phyloP scores from a whole-genome alignment of 495 filamentous ascomycete species.

The Poronia punctata region DNA sequence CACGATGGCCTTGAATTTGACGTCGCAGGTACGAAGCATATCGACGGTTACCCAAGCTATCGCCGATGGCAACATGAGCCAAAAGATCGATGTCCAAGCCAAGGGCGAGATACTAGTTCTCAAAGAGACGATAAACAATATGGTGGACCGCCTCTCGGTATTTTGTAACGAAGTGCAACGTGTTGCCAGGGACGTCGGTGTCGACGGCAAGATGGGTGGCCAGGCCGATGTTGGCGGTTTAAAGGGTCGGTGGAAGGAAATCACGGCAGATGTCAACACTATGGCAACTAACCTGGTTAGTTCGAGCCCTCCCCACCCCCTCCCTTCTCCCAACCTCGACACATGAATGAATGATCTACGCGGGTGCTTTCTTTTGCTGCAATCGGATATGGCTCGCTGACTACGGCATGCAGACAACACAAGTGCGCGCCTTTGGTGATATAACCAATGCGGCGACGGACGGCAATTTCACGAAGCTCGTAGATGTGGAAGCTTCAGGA shows the following conservation, averaged over 20 bases:
- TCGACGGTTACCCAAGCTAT: conserved; percentile 97
- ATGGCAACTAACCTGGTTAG: conserved; percentile 88
- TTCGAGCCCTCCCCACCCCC: too few relatives aligned
- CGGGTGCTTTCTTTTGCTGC: too few relatives aligned
- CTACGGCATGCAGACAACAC: conserved; percentile 57
- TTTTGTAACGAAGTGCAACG: conserved; percentile 97
- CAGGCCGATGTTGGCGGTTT: conserved; percentile 94
- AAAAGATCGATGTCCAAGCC: conserved; percentile 92
- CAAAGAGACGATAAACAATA: conserved; percentile 98
- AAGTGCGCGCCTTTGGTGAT: conserved; percentile 95
- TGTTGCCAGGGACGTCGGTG: conserved; percentile 93
- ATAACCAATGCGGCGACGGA: conserved; percentile 96
- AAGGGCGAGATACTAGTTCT: conserved; percentile 90
- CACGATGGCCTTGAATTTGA: conserved; percentile 93
- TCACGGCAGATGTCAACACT: conserved; percentile 94
- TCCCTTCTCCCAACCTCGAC: too few relatives aligned
- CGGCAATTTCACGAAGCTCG: conserved; percentile 92
- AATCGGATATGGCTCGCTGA: not conserved
- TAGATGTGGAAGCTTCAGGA: conserved; percentile 96
- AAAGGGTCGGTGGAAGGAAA: conserved; percentile 95
- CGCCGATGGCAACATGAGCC: conserved; percentile 85
- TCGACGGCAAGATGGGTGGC: conserved; percentile 98
- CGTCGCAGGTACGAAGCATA: conserved; percentile 81
- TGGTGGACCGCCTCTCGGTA: conserved; percentile 92
- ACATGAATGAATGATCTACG: too few relatives aligned